Base-by-base conservation (phyloP, 805 yeast genomes). In the Candida montana region DNA sequence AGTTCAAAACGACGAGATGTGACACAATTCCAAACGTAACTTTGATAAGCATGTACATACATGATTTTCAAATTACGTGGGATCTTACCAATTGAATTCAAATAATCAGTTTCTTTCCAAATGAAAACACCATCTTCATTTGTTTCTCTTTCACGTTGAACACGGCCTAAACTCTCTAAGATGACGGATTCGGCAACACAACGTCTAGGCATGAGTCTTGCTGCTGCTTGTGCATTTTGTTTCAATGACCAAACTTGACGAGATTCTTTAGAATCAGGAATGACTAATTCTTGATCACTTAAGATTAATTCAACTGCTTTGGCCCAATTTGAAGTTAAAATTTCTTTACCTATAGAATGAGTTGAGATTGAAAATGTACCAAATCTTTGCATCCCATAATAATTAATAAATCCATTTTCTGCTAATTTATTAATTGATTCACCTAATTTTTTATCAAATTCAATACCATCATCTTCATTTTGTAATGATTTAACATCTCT, bases 1-100 rank as follows among this genome's bases (percentile, higher is more conserved):
- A 80, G 57, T 53, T 76, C 77, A 33, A 88, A 69, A 57, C 99
- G 73, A 50, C 75, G 75, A 39, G 95, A 82, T 1, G 89, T 91
- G 28, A 82, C 95, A 39, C 72, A 59, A 58, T 95, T 95, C 99
- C 99, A 95, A 23, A 93, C 76, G 57, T 82, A 93, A 49, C 96
- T 87, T 65, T 93, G 99, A 61, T 95, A 95, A 3, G 99, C 96
- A 63, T 93, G 99, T 2, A 85, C 96, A 58, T 93, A 93, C 95
- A 93, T 91, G 44, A 90, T 77, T 59, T 96, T 73, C 58, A 93
- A 69, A 58, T 90, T 90, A 62, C 96, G 77, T 27, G 99, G 98
- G 50, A 93, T 84, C 43, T 88, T 77, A 83, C 84, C 81, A 34
- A 95, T 73, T 2, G 95, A 93, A 45, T 76, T 77, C 55, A 86